Evolutionary conservation across 2,329 filamentous ascomycete genomes (phyloP), one percentile per base, ranked within the genome.

Genomic region (Mycogone perniciosa): DNA sequence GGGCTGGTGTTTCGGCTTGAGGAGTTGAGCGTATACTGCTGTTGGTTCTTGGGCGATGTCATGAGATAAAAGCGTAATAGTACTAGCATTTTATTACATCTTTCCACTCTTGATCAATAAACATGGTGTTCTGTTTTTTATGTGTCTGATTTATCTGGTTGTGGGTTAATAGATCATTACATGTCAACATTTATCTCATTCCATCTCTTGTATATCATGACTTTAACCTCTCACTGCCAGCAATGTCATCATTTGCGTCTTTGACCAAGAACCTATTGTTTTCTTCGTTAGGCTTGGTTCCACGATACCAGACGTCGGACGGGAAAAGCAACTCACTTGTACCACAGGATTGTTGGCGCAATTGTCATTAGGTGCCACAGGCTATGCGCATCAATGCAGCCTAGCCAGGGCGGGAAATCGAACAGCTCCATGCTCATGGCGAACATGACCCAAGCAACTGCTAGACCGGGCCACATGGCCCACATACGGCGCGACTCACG

Each of bases 331-430:
- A 84, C 89, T 76, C 74, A 97, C 91, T 87, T 90, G 69, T 99
- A 99, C 88, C 88, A 96, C 74, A 95, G 79, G 45, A 93, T 74
- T 0, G 89, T 89, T 7, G 93, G 93, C 31, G 80, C 79, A 46
- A 99, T 92, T 0, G 93, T 99, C 51, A 91, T 89, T 55, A 96
- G 67, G 77, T 99, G 93, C 93, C 93, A 99, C 56, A 99, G 69
- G 62, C 88, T 91, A 71, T 99, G 93, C 4, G 93, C 93, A 75
- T 99, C 93, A 46, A 99, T 70, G 67, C 86, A 83, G 6, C 89
- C 88, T 67, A 80, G 76, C 71, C 88, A 78, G 2, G 93, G 93
- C 48, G 93, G 82, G 62, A 99, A 99, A 68, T 99, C 93, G 56
- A 97, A 81, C 60, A 99, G 68, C 73, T 99, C 93, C 68, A 99